Evolutionary conservation across 192 early-diverging fungal species (phyloP).

Genomic region (Phlyctochytrium arcticum): DNA sequence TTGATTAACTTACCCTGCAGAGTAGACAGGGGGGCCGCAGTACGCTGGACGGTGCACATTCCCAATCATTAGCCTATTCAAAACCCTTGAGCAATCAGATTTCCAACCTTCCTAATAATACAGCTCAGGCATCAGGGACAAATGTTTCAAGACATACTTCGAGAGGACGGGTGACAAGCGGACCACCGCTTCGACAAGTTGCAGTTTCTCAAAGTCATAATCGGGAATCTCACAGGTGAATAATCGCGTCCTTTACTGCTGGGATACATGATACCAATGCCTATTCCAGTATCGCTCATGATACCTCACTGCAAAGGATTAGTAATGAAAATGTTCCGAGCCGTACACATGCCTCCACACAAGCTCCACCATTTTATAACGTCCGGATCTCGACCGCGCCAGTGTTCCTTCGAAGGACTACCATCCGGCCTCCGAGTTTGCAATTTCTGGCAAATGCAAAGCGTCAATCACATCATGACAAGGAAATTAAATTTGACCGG

Average conservation of each 20-base stretch:
- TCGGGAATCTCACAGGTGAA: not conserved
- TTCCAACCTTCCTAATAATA: no score
- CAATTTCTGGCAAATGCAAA: not conserved
- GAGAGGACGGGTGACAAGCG: no score
- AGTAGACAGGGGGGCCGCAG: no score
- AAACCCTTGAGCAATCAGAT: no score
- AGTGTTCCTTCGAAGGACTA: constrained; percentile 16
- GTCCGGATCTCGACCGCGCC: constrained; percentile 17
- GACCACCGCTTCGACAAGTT: not conserved
- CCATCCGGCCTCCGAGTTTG: constrained; percentile 7
- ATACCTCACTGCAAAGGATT: not conserved
- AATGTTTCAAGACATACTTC: no score
- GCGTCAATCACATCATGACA: no score
- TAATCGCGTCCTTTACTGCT: not conserved
- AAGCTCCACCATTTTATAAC: constrained; percentile 13
- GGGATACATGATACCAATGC: not conserved
- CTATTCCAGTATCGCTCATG: not conserved
- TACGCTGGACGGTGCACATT: no score
- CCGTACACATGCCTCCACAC: not conserved
- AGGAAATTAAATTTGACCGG: no score
- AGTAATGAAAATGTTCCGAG: not conserved
- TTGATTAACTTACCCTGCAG: no score
- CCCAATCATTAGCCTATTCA: no score
- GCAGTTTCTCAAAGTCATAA: not conserved
- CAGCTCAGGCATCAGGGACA: no score